These are phyloP conservation scores for Nitzschia putrida DNA, from an alignment of 108 stramenopile species.

Conservation along the genomic window DNA sequence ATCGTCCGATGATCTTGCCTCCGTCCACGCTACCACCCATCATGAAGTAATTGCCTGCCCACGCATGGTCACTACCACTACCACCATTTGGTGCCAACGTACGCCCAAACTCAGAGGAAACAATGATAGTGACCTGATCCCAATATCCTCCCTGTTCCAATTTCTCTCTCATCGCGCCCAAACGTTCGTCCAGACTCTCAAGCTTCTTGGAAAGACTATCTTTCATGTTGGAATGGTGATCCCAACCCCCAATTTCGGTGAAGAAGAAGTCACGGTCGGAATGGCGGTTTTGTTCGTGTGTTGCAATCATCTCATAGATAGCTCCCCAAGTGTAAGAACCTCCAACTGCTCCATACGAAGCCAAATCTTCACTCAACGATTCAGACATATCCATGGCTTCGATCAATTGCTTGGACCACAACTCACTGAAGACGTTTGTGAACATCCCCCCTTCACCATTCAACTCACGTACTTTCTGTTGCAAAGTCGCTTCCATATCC, in stretches of 20 bases:
- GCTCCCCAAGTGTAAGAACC: too few relatives aligned
- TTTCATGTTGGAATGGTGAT: slow-evolving; percentile 47
- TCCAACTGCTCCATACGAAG: too few relatives aligned
- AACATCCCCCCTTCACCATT: slow-evolving; percentile 38
- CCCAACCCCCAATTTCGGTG: slow-evolving; percentile 59
- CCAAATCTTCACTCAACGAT: too few relatives aligned
- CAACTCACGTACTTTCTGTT: slow-evolving; percentile 25
- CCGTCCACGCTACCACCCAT: slow-evolving; percentile 60
- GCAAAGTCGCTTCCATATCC: slow-evolving; percentile 22
- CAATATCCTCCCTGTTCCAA: slow-evolving; percentile 54
- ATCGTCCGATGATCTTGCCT: slow-evolving; percentile 55
- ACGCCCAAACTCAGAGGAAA: slow-evolving; percentile 67
- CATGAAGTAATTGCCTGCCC: slow-evolving; percentile 2
- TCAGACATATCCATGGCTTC: slow-evolving; percentile 38
- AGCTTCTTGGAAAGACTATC: too few relatives aligned
- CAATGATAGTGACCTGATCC: slow-evolving; percentile 59
- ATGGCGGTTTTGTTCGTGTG: slow-evolving; percentile 37
- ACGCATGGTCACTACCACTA: slow-evolving; percentile 67
- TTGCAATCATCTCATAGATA: too few relatives aligned
- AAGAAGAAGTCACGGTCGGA: slow-evolving; percentile 64
- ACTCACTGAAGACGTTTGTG: slow-evolving; percentile 54
- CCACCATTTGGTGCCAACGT: slow-evolving; percentile 72
- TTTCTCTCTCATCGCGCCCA: slow-evolving; percentile 26
- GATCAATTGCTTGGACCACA: slow-evolving; percentile 48
- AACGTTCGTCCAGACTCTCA: neutral